Evolutionary conservation across 768 basidiomycete species (phyloP), one percentile per base, ranked within the genome.

Genomic region (Piloderma croceum): DNA sequence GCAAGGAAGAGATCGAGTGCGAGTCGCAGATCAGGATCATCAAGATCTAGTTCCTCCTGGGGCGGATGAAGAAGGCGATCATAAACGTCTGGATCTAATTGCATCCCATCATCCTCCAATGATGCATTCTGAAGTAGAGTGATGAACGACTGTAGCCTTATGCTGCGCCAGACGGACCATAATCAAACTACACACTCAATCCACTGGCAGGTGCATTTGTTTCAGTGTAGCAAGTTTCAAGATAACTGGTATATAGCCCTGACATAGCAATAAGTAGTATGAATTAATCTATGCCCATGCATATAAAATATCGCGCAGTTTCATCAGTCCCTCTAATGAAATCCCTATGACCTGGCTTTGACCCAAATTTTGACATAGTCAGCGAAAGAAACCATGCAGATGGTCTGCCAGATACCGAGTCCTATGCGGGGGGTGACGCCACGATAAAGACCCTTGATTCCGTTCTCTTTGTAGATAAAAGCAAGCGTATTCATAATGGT

Each of bases 311-410:
- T 13, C 27, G 34, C 27, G 36, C 32, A 34, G 13, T n/a, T n/a
- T n/a, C n/a, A n/a, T n/a, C n/a, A n/a, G n/a, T n/a, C n/a, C n/a
- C n/a, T n/a, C n/a, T n/a, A n/a, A n/a, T n/a, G n/a, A n/a, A n/a
- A n/a, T n/a, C n/a, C n/a, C n/a, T n/a, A n/a, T n/a, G n/a, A n/a
- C n/a, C n/a, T n/a, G n/a, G n/a, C n/a, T n/a, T n/a, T n/a, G 24
- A 47, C 84, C 85, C 89, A 91, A 42, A 68, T 73, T 62, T 92
- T 94, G 48, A 97, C 92, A 57, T 92, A 92, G 66, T 97, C 93
- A 15, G 93, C 92, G 48, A 97, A 84, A 17, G 90, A 92, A 51
- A 98, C 94, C 94, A 99, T 99, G 74, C 96, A 99, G 51, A 97
- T 74, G 6, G 91, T 96, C 66, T 96, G 91, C 91, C 91, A 96